Percentiles rank a stretch among this genome's conserved stretches.
Conservation (phyloP, 2,329 filamentous ascomycete species). For the Paracorniculantispora psalliotae region DNA sequence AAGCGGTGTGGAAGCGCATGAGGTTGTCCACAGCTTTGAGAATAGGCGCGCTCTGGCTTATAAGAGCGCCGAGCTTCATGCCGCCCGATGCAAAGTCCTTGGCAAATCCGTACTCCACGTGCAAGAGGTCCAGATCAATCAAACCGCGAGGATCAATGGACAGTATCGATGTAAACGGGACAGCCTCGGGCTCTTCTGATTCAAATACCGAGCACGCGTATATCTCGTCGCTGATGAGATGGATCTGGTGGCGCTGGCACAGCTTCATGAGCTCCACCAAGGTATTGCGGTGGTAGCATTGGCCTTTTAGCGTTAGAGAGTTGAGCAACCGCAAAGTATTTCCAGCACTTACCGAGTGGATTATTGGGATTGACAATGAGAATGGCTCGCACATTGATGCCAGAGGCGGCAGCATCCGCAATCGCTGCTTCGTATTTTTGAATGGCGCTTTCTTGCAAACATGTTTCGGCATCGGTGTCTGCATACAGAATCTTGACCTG, state of each 20-base stretch:
- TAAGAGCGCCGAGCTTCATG: conserved; percentile 43
- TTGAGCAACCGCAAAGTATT: neutral
- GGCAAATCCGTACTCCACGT: conserved; percentile 42
- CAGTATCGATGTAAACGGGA: conserved; percentile 44
- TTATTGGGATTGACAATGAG: conserved; percentile 51
- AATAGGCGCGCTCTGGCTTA: conserved; percentile 32
- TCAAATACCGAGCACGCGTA: conserved; percentile 49
- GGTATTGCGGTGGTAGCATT: conserved; percentile 39
- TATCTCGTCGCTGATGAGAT: conserved; percentile 55
- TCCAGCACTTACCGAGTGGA: conserved; percentile 36
- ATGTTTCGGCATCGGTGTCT: conserved; percentile 36
- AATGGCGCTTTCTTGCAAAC: conserved; percentile 39
- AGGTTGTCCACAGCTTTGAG: conserved; percentile 32
- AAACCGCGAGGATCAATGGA: conserved; percentile 38
- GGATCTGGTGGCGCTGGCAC: conserved; percentile 44
- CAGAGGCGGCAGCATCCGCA: conserved; percentile 28
- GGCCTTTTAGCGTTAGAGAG: conserved; percentile 21
- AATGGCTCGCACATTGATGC: conserved; percentile 39
- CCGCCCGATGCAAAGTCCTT: conserved; percentile 52
- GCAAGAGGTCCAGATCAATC: conserved; percentile 44
- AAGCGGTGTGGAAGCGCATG: conserved; percentile 43
- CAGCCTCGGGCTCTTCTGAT: conserved; percentile 23
- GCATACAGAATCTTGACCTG: conserved; percentile 41
- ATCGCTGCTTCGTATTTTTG: conserved; percentile 41
- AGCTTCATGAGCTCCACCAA: conserved; percentile 42